Conservation (phyloP, 2,329 filamentous ascomycete genomes). For the Cercospora nicotianae region DNA sequence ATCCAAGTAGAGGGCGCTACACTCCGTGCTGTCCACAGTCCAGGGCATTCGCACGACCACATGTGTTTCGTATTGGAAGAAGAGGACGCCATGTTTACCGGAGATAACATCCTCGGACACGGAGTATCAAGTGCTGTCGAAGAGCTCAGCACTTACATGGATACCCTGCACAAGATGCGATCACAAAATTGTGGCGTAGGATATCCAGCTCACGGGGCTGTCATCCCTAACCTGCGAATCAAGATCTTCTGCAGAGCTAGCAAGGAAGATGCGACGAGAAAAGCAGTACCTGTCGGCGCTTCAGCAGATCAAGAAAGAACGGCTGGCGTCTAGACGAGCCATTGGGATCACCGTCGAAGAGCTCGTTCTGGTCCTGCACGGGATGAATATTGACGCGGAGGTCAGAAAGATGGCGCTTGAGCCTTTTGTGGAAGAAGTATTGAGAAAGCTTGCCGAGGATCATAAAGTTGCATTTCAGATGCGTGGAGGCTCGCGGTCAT, state of each 20-base stretch:
- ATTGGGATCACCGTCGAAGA: conserved; percentile 41
- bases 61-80: conserved; percentile 42
- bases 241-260: conserved; percentile 46
- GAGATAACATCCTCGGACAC: conserved; percentile 43
- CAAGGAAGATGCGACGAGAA: conserved; percentile 45
- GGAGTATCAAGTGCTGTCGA: conserved; percentile 44
- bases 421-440: conserved; percentile 64
- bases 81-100: conserved; percentile 43
- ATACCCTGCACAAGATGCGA: conserved; percentile 39
- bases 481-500: conserved; percentile 25
- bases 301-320: conserved; percentile 26
- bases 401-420: conserved; percentile 68
- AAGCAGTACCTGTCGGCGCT: conserved; percentile 43
- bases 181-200: conserved; percentile 41
- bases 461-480: conserved; percentile 36
- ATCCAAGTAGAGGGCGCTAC: conserved; percentile 46
- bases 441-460: conserved; percentile 60
- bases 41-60: conserved; percentile 40
- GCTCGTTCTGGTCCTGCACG: conserved; percentile 49
- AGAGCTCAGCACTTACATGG: conserved; percentile 43
- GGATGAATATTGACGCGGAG: conserved; percentile 40
- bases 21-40: conserved; percentile 39
- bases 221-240: conserved; percentile 41
- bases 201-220: conserved; percentile 50
- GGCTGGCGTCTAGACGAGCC: conserved; percentile 28